Evolutionary conservation across 148 eudicot species (phyloP).

Genomic region (Chenopodium berlandieri): DNA sequence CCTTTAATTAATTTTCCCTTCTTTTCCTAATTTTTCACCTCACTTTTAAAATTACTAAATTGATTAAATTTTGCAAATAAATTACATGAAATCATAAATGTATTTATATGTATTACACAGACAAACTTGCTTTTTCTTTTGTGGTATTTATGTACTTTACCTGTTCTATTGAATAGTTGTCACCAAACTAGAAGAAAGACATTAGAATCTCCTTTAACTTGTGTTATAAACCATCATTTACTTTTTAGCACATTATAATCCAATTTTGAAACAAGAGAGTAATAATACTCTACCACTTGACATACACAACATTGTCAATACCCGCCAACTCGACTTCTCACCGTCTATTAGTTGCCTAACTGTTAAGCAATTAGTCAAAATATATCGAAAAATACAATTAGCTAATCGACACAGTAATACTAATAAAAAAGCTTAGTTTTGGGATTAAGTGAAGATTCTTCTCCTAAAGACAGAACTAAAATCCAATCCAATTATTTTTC

Average conservation of each 20-base stretch:
- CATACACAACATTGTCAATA: neutral
- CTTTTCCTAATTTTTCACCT: neutral
- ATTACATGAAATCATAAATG: neutral
- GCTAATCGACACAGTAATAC: too few relatives aligned
- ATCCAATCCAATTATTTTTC: constrained; percentile 3
- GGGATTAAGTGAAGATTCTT: constrained; percentile 7
- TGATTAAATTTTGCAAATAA: neutral
- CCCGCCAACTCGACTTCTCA: neutral
- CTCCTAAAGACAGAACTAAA: constrained; percentile 25
- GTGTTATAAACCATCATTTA: constrained; percentile 15
- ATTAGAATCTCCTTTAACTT: constrained; percentile 38
- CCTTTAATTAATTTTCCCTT: constrained; percentile 5
- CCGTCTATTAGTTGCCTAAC: neutral
- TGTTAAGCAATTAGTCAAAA: neutral
- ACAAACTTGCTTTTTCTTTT: constrained; percentile 13
- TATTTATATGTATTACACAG: neutral
- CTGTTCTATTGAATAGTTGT: constrained; percentile 24
- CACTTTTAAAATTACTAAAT: neutral
- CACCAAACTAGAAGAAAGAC: constrained; percentile 20
- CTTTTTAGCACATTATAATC: neutral
- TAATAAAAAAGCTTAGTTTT: neutral
- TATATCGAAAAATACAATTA: too few relatives aligned
- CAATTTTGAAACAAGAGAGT: neutral
- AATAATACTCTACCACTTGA: neutral
- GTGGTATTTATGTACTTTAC: constrained; percentile 10